Conservation (phyloP, 768 basidiomycete genomes). For the Lactarius sp. region DNA sequence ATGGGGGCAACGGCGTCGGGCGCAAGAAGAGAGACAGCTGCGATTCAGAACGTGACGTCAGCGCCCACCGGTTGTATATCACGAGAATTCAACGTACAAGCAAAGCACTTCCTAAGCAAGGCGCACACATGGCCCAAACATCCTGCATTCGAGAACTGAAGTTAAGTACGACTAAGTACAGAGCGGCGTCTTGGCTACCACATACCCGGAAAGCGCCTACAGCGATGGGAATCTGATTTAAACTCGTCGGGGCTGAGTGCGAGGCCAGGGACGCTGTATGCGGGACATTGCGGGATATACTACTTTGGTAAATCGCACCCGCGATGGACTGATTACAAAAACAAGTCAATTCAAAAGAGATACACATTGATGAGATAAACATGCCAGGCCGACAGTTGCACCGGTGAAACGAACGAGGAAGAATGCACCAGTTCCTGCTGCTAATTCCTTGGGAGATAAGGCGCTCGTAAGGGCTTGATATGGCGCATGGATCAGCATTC, state of each 20-base stretch:
- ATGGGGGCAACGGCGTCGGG: slow-evolving; percentile 11
- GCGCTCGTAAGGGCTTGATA: slow-evolving; percentile 74
- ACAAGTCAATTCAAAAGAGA: slow-evolving; percentile 11
- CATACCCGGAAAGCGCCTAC: slow-evolving; percentile 22
- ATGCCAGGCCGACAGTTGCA: slow-evolving; percentile 73
- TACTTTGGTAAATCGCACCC: slow-evolving; percentile 55
- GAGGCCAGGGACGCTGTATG: neutral
- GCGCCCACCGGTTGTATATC: neutral
- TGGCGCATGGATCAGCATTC: slow-evolving; percentile 82
- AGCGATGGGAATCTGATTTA: slow-evolving; percentile 4
- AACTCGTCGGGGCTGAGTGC: neutral
- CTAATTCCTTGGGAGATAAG: slow-evolving; percentile 60
- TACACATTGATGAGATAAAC: slow-evolving; percentile 26
- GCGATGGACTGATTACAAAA: slow-evolving; percentile 54
- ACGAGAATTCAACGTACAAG: slow-evolving; percentile 16
- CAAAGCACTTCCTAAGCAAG: slow-evolving; percentile 24
- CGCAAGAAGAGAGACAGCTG: slow-evolving; percentile 23
- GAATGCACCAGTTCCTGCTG: slow-evolving; percentile 79
- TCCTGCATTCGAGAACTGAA: slow-evolving; percentile 10
- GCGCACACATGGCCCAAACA: slow-evolving; percentile 25
- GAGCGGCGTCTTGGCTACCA: neutral
- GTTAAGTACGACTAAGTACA: slow-evolving; percentile 8
- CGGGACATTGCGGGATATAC: slow-evolving; percentile 3
- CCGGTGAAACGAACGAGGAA: slow-evolving; percentile 86
- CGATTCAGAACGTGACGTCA: slow-evolving; percentile 11